These are phyloP conservation scores for Podila minutissima DNA, from an alignment of 192 early-diverging fungal genomes.

Conservation along the genomic window DNA sequence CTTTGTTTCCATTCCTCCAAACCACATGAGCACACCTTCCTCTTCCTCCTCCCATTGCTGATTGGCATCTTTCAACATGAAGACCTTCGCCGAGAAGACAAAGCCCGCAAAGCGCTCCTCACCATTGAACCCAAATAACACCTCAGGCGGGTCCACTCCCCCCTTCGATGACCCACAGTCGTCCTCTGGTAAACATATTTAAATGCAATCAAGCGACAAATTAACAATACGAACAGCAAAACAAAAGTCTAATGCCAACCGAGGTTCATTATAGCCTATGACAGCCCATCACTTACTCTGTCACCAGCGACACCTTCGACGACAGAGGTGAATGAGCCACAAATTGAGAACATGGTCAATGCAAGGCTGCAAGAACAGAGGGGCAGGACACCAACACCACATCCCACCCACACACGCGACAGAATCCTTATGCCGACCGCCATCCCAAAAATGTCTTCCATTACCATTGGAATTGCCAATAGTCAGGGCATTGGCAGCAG, in stretches of 20 bases:
- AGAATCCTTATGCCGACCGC: slow-evolving; percentile 37
- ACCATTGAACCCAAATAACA: slow-evolving; percentile 44
- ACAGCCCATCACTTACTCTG: slow-evolving; percentile 31
- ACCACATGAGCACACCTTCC: background rate
- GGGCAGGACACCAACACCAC: slow-evolving; percentile 14
- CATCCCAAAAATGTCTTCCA: slow-evolving; percentile 34
- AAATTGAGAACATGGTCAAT: background rate
- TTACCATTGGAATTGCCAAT: slow-evolving; percentile 50
- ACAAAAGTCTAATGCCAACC: background rate
- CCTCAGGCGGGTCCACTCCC: slow-evolving; percentile 11
- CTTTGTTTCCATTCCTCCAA: background rate
- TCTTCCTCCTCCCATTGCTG: background rate
- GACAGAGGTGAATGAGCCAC: background rate
- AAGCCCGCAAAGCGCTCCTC: slow-evolving; percentile 48
- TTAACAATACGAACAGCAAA: background rate
- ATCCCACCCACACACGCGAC: slow-evolving; percentile 20
- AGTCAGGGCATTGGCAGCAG: slow-evolving; percentile 49
- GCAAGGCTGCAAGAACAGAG: slow-evolving; percentile 18
- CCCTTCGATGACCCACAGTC: slow-evolving; percentile 4
- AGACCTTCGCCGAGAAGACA: slow-evolving; percentile 28
- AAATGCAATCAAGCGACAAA: background rate
- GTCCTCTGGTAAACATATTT: slow-evolving; percentile 4
- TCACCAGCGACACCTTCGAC: slow-evolving; percentile 43
- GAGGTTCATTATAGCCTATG: background rate
- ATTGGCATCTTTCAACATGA: slow-evolving; percentile 15